Percentiles rank a stretch among this genome's conserved stretches.
These are phyloP conservation scores for Aspergillus saccharolyticus DNA, from an alignment of 495 filamentous ascomycete species.

Conservation along the genomic window DNA sequence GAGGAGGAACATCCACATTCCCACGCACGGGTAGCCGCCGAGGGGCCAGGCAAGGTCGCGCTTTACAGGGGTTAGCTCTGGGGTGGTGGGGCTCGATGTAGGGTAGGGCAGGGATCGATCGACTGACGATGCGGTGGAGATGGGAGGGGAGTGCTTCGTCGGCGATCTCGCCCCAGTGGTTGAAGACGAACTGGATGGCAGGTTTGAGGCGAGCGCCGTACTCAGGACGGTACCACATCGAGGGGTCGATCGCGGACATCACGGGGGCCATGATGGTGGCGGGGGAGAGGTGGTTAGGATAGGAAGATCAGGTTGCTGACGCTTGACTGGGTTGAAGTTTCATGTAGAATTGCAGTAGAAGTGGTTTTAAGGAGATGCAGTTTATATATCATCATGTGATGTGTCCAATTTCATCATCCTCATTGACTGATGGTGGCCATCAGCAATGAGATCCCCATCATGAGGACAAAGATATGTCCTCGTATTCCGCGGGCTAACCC, in stretches of 20 bases:
- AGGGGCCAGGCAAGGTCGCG: conserved; percentile 3
- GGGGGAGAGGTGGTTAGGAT: too few relatives aligned
- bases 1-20: conserved; percentile 3
- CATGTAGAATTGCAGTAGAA: too few relatives aligned
- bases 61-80: background rate
- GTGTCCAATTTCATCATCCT: too few relatives aligned
- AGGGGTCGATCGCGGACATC: background rate
- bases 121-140: background rate
- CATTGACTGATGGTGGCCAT: too few relatives aligned
- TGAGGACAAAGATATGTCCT: too few relatives aligned
- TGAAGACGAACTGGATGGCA: background rate
- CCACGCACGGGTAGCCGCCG: background rate
- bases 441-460: too few relatives aligned
- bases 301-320: too few relatives aligned
- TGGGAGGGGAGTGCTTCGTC: background rate
- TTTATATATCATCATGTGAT: too few relatives aligned
- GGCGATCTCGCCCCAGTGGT: background rate
- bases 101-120: background rate
- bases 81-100: too few relatives aligned
- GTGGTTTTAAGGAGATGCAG: too few relatives aligned
- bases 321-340: too few relatives aligned
- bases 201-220: background rate
- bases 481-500: too few relatives aligned
- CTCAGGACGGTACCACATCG: background rate
- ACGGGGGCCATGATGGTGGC: background rate